Evolutionary conservation across 257 asterid species (phyloP).

Genomic region (Osmanthus fragrans): DNA sequence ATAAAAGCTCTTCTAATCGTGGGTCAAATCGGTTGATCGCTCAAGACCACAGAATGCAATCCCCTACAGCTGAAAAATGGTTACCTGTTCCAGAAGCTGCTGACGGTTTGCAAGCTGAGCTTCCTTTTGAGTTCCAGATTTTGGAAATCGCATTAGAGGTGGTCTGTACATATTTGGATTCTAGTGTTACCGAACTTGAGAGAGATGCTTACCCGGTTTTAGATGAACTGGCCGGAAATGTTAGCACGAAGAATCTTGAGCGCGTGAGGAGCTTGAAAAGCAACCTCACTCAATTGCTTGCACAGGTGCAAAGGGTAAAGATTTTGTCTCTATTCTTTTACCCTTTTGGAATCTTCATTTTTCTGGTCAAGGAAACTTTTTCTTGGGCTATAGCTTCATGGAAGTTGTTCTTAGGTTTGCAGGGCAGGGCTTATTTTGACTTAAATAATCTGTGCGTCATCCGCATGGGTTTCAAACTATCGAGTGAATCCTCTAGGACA

Average conservation of each 20-base stretch:
- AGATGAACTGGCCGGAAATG: slow-evolving; percentile 90
- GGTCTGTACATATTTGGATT: slow-evolving; percentile 78
- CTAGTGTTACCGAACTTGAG: slow-evolving; percentile 87
- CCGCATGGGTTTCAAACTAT: not conserved
- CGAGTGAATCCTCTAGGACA: not conserved
- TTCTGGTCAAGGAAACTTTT: not conserved
- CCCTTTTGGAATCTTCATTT: not conserved
- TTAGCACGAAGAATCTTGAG: slow-evolving; percentile 94
- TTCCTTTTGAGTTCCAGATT: slow-evolving; percentile 98
- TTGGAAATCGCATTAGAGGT: slow-evolving; percentile 94
- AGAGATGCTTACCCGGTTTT: slow-evolving; percentile 91
- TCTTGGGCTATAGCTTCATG: slow-evolving; percentile 7
- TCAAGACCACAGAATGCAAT: slow-evolving; percentile 52
- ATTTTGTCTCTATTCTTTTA: not conserved
- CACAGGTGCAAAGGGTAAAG: slow-evolving; percentile 90
- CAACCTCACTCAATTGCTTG: slow-evolving; percentile 92
- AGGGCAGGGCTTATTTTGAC: not conserved
- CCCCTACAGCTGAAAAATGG: slow-evolving; percentile 58
- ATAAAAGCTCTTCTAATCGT: slow-evolving; percentile 36
- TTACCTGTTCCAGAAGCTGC: slow-evolving; percentile 64
- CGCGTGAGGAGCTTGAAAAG: slow-evolving; percentile 89
- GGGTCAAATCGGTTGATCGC: slow-evolving; percentile 36
- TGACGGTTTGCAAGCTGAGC: slow-evolving; percentile 83
- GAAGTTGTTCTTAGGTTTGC: not conserved
- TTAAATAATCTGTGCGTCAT: not conserved